These are phyloP conservation scores for Vitis hybrid DNA, from an alignment of 177 flowering plant species.

Conservation along the genomic window DNA sequence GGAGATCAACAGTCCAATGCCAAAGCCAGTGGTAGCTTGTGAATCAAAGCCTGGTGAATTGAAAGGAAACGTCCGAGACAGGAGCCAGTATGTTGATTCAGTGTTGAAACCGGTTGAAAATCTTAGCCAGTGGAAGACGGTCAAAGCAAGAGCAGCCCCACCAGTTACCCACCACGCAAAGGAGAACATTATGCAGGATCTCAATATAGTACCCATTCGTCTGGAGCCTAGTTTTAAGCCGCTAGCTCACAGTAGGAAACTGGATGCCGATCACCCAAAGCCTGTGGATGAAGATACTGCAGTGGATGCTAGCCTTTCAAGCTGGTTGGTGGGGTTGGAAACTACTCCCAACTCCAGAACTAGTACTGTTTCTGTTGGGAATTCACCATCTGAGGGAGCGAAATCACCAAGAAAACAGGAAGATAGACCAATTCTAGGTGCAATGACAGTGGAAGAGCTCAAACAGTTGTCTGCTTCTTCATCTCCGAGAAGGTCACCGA, in stretches of 20 bases:
- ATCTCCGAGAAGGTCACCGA: constrained; percentile 14
- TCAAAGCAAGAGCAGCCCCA: constrained; percentile 7
- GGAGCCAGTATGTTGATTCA: constrained; percentile 17
- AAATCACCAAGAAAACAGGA: constrained; percentile 8
- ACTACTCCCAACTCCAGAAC: constrained; percentile 18
- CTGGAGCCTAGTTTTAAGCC: constrained; percentile 15
- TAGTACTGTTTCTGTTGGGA: constrained; percentile 18
- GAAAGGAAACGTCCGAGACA: not conserved
- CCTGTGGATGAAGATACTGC: constrained; percentile 13
- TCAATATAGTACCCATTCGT: constrained; percentile 5
- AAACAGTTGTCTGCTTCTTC: constrained; percentile 16
- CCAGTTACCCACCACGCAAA: constrained; percentile 11
- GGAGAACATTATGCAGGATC: constrained; percentile 23
- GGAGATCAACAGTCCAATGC: constrained; percentile 36
- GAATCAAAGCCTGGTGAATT: not conserved
- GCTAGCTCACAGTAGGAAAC: not conserved
- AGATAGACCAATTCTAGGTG: constrained; percentile 33
- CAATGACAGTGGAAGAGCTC: constrained; percentile 19
- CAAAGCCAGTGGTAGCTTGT: not conserved
- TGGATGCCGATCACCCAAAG: constrained; percentile 6
- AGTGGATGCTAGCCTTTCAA: constrained; percentile 45
- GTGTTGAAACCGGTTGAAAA: constrained; percentile 36
- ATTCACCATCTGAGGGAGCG: constrained; percentile 10
- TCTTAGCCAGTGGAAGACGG: constrained; percentile 20
- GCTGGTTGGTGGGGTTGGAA: constrained; percentile 36